phyloP scores from a whole-genome alignment of 2,329 filamentous ascomycete genomes.

The Catunica adiposa region DNA sequence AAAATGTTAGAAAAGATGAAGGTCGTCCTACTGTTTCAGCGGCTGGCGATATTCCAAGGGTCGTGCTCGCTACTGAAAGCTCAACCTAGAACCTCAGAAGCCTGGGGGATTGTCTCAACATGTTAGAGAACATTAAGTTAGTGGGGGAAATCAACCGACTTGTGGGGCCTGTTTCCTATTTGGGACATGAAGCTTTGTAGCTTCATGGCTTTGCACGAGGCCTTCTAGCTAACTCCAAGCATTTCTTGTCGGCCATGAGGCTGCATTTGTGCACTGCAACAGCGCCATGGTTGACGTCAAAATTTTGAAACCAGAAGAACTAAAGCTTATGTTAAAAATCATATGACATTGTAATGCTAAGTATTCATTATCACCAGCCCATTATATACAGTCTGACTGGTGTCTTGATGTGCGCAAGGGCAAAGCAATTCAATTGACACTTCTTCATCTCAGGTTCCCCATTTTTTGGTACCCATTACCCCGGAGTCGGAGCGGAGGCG shows the following conservation, averaged over 20 bases:
- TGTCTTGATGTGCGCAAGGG: no score
- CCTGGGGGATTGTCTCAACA: not conserved
- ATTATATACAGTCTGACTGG: no score
- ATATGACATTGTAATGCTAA: no score
- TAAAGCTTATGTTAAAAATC: not conserved
- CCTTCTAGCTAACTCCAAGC: not conserved
- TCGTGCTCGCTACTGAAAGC: not conserved
- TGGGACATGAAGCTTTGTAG: not conserved
- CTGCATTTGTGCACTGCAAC: not conserved
- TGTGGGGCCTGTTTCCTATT: not conserved
- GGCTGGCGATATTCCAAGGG: not conserved
- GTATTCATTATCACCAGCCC: no score
- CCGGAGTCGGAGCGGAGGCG: not conserved
- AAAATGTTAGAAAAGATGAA: slow-evolving; percentile 1
- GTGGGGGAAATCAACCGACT: not conserved
- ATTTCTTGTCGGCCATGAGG: not conserved
- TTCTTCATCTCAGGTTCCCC: not conserved
- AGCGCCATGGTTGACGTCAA: slow-evolving; percentile 1
- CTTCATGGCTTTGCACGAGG: not conserved
- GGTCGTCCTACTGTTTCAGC: not conserved
- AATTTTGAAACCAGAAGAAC: not conserved
- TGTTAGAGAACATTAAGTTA: not conserved
- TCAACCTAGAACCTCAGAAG: not conserved
- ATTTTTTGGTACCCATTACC: not conserved
- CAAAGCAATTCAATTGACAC: no score